Conservation (phyloP, 768 basidiomycete species). For the Serendipita sp. region DNA sequence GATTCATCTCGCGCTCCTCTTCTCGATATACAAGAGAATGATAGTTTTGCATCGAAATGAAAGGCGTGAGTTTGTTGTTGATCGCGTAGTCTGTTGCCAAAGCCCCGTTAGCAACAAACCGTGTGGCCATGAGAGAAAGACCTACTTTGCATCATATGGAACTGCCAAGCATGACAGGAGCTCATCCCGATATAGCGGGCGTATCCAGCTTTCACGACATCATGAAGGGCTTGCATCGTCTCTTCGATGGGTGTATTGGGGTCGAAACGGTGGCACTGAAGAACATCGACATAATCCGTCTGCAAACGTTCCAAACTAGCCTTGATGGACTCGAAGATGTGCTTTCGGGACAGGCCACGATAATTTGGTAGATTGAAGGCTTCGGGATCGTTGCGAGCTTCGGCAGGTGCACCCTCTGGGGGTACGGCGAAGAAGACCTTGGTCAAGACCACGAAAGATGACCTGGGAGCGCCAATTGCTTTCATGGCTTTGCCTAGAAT, state of each 20-base stretch:
- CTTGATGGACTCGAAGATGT: constrained; percentile 37
- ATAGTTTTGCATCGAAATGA: constrained; percentile 17
- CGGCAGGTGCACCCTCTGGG: neutral
- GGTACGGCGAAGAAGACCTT: constrained; percentile 18
- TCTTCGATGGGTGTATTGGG: constrained; percentile 35
- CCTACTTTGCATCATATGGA: constrained; percentile 13
- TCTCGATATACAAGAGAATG: constrained; percentile 16
- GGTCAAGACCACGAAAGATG: constrained; percentile 29
- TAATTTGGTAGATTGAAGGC: constrained; percentile 18
- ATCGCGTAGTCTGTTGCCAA: constrained; percentile 9
- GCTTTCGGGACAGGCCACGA: constrained; percentile 17
- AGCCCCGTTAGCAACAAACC: neutral
- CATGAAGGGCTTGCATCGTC: constrained; percentile 29
- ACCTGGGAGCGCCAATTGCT: constrained; percentile 21
- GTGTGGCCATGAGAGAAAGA: neutral
- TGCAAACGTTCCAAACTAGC: constrained; percentile 28
- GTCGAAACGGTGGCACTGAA: constrained; percentile 34
- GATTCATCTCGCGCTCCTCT: constrained; percentile 16
- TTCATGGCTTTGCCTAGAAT: constrained; percentile 32
- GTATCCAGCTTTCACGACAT: constrained; percentile 24
- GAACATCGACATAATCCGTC: constrained; percentile 27
- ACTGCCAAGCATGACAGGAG: constrained; percentile 23
- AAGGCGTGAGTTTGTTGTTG: constrained; percentile 11
- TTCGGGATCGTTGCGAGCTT: constrained; percentile 7
- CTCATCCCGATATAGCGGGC: constrained; percentile 28